A percentile compares a stretch with the other conserved stretches of the same genome.
phyloP scores from a whole-genome alignment of 2,329 filamentous ascomycete species.

The Lachnellula arida region DNA sequence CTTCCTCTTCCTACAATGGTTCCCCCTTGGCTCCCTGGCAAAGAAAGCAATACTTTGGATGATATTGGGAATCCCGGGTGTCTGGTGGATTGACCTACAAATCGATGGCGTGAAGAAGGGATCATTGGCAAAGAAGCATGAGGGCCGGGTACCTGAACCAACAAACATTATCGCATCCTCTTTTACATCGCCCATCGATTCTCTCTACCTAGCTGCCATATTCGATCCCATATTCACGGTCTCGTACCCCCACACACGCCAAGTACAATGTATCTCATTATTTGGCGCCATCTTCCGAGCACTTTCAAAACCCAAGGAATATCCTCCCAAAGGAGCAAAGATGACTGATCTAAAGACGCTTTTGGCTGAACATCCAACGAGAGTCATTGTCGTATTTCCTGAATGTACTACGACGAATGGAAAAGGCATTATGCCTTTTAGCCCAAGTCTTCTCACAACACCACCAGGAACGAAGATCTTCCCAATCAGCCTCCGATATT shows the following conservation, averaged over 20 bases:
- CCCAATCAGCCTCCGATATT: slow-evolving; percentile 85
- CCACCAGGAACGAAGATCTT: slow-evolving; percentile 72
- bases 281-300: slow-evolving; percentile 70
- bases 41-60: slow-evolving; percentile 87
- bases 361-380: slow-evolving; percentile 61
- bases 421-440: slow-evolving; percentile 79
- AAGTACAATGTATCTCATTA: slow-evolving; percentile 73
- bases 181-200: slow-evolving; percentile 88
- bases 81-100: slow-evolving; percentile 99
- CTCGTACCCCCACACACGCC: slow-evolving; percentile 69
- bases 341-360: slow-evolving; percentile 61
- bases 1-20: slow-evolving; percentile 77
- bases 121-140: slow-evolving; percentile 70
- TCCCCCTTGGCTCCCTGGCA: slow-evolving; percentile 63
- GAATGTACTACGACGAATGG: slow-evolving; percentile 95
- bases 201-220: slow-evolving; percentile 88
- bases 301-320: slow-evolving; percentile 53
- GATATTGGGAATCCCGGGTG: slow-evolving; percentile 80
- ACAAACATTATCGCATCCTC: slow-evolving; percentile 83
- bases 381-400: slow-evolving; percentile 82
- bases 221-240: slow-evolving; percentile 94
- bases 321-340: slow-evolving; percentile 41
- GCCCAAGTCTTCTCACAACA: slow-evolving; percentile 67
- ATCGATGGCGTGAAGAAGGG: slow-evolving; percentile 95
- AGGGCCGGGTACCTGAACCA: slow-evolving; percentile 69